phyloP scores from a whole-genome alignment of 177 flowering plant species.

The Vitis hybrid region DNA sequence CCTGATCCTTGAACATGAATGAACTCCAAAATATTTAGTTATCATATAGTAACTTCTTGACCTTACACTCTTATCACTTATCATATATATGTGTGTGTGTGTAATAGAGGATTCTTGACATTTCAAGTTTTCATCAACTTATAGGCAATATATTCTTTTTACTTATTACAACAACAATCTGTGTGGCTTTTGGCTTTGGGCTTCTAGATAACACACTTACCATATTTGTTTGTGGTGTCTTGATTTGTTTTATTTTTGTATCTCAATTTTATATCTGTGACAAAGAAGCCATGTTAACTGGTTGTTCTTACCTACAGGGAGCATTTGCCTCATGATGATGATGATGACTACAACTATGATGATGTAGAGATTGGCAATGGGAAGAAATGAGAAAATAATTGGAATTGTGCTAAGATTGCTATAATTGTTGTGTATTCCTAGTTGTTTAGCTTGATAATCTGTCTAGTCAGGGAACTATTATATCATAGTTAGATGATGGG shows the following conservation, averaged over 20 bases:
- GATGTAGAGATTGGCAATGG: background rate
- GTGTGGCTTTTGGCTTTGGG: background rate
- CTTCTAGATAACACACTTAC: no score
- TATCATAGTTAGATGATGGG: no score
- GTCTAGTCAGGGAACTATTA: background rate
- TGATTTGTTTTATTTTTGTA: background rate
- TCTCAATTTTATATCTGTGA: background rate
- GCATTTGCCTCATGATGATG: constrained; percentile 32
- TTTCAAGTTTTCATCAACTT: background rate
- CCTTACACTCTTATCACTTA: no score
- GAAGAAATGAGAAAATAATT: background rate
- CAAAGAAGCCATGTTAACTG: background rate
- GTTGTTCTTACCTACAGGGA: constrained; percentile 30
- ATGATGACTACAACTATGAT: constrained; percentile 20
- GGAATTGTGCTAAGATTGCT: background rate
- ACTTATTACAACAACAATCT: background rate
- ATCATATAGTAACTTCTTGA: no score
- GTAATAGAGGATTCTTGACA: background rate
- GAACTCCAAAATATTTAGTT: no score
- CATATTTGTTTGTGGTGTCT: no score
- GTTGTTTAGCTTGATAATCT: background rate
- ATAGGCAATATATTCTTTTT: background rate
- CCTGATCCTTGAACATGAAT: no score
- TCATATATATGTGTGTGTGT: background rate
- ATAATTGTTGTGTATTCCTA: background rate